Base-by-base conservation (phyloP, 2,329 filamentous ascomycete species). In the Triangularia setosa region DNA sequence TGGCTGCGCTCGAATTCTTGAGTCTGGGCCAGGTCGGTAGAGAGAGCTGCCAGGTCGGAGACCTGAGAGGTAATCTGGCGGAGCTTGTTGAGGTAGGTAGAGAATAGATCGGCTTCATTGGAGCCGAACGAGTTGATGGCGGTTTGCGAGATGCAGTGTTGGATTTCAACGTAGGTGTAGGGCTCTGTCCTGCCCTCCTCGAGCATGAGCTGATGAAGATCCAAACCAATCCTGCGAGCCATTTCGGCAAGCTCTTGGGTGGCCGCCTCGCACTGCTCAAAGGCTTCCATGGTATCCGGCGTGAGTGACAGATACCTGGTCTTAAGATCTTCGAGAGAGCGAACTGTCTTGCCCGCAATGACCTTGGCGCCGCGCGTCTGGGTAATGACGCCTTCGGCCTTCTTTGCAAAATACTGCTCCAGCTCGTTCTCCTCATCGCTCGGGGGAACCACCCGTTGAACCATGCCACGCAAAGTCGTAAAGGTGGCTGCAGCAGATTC, bases 351-450 rank as follows among this genome's bases (percentile, higher is more conserved):
- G 63, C 88, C 86, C 57, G 90, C 87, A 58, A 94, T 84, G 33
- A 97, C 91, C 81, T 96, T 97, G 63, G 90, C 85, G 73, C 90
- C 93, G 65, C 93, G 86, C 7, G 90, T 91, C 72, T 93, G 89
- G 14, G 86, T 87, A 65, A 93, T 84, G 62, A 93, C 85, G 16
- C 83, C 76, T 65, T 96, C 92, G 0, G 89, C 81, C 74, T 89
- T 91, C 72, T 87, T 87, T 28, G 84, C 76, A 70, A 96, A 89
- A 70, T 90, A 83, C 66, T 87, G 79, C 11, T 84, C 84, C 68
- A 86, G 80, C 66, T 91, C 90, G 60, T 90, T 88, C 7, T 92
- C 88, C 25, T 90, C 86, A 21, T 78, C 79, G 9, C 77, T 77
- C 1, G 77, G 73, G 0, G 85, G 81, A 4, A 94, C 75, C 56